Evolutionary conservation across 2,329 filamentous ascomycete species (phyloP), one percentile per base, ranked within the genome.

Genomic region (Aspergillus pseudoglaucus): DNA sequence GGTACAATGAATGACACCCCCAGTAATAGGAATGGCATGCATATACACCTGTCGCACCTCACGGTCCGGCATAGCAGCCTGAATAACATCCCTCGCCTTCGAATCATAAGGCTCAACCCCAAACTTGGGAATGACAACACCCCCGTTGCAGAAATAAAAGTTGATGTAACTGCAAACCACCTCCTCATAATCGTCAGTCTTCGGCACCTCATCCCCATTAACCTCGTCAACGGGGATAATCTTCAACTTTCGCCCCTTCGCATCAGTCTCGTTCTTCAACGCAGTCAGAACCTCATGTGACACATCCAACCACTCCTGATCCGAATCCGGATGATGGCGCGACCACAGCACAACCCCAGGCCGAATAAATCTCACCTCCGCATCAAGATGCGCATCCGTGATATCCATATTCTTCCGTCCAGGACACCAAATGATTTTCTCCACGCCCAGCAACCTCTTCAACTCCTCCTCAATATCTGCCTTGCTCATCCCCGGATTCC

Each of bases 1-100:
- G 8, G 58, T 53, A 50, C 62, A 62, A 49, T 65, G 62, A 37
- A 65, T 51, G 20, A 58, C 62, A 7, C 62, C 61, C 8, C 62
- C 62, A 23, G 53, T 56, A 15, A 62, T 47, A 10, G 61, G 58
- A 33, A 65, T 55, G 15, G 53, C 59, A 44, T 54, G 57, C 15
- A 59, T 48, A 44, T 47, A 52, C 12, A 65, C 60, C 38, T 61
- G 59, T 18, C 54, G 49, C 9, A 62, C 47, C 33, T 54, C 51
- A 9, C 61, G 50, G 3, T 58, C 53, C 4, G 60, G 59, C 20
- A 55, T 48, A 22, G 63, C 42, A 2, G 18, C 37, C 39, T 59
- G 52, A 10, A 61, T 44, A 12, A 54, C 50, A 17, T 59, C 56
- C 20, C 56, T 15, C 2, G 61, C 59, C 12, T 48, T 50, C 9